Evolutionary conservation across 208 protist genomes (phyloP), one percentile per base, ranked within the genome.

Genomic region (Acanthamoeba culbertsoni): DNA sequence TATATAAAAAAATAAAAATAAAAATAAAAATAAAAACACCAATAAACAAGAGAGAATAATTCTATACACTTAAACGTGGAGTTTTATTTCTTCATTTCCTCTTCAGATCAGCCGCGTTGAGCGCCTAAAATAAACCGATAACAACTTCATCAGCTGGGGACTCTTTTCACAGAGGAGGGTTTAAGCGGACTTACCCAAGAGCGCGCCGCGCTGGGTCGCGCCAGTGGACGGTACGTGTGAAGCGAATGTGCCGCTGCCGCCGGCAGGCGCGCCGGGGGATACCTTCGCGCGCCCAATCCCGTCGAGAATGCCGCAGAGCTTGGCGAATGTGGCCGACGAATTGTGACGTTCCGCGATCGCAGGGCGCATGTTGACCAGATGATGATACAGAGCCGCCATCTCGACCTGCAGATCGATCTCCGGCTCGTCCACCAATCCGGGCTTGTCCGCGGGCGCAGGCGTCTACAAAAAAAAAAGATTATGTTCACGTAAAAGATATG

Each of bases 341-440:
- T 14, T 6, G 28, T 68, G 59, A n/a, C 7, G 12, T 7, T 79
- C 68, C 16, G 68, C 68, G 20, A 79, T 79, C 23, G 68, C 33
- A 18, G 68, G 68, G 2, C 68, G 68, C 68, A 79, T 79, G 42
- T 43, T 79, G 68, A 79, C 42, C 37, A 79, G 68, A n/a, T 48
- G 37, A 35, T 79, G 68, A n/a, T 51, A 79, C 18, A 79, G 10
- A 4, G 37, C 33, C 3, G 68, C 68, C 68, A 79, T 79, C 42
- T 79, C 68, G 20, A 28, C 68, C 42, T 79, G 68, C 33, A 79
- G 68, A 23, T 79, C 68, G 42, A 79, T 79, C 37, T 79, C 68
- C 20, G 26, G 1, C 23, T 79, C 68, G 2, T 79, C 68, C 37
- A 7, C 42, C 68, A 79, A 40, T 1, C 68, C 68, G 23, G 40